A percentile compares a stretch with the other conserved stretches of the same genome.
phyloP scores from a whole-genome alignment of 2,329 filamentous ascomycete genomes.

The Dactylellina parvicollis region DNA sequence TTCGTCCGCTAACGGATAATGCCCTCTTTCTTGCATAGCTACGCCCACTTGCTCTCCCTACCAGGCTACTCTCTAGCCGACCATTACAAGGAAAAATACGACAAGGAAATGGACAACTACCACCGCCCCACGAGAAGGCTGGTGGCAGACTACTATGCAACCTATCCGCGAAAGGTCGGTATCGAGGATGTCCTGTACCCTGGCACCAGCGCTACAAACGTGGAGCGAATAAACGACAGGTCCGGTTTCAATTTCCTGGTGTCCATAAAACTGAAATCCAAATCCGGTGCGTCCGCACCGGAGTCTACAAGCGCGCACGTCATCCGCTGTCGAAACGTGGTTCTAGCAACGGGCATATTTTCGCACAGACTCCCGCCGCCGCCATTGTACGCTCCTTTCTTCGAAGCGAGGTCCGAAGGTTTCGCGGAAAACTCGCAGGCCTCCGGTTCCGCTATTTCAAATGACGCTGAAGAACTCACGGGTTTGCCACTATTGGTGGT shows the following conservation, averaged over 20 bases:
- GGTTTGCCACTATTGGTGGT: slow-evolving; percentile 66
- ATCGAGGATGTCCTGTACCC: slow-evolving; percentile 62
- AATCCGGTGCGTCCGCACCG: slow-evolving; percentile 14
- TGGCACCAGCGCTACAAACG: slow-evolving; percentile 43
- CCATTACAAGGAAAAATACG: slow-evolving; percentile 63
- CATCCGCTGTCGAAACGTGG: slow-evolving; percentile 68
- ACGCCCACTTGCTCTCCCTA: slow-evolving; percentile 71
- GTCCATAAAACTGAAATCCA: slow-evolving; percentile 63
- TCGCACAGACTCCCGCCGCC: slow-evolving; percentile 67
- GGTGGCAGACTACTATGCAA: slow-evolving; percentile 68
- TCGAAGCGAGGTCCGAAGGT: slow-evolving; percentile 54
- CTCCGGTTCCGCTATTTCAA: slow-evolving; percentile 22
- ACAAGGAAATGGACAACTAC: slow-evolving; percentile 65
- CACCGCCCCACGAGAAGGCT: slow-evolving; percentile 68
- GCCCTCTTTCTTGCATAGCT: slow-evolving; percentile 60
- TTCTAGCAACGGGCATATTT: slow-evolving; percentile 71
- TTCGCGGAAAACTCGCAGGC: slow-evolving; percentile 55
- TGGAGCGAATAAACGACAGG: slow-evolving; percentile 39
- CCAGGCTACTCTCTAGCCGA: slow-evolving; percentile 70
- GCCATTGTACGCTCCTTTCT: slow-evolving; percentile 64
- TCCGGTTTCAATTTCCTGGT: slow-evolving; percentile 45
- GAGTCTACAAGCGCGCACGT: slow-evolving; percentile 62
- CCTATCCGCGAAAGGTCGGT: slow-evolving; percentile 67
- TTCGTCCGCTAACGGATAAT: neutral
- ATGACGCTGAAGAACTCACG: slow-evolving; percentile 6